These are phyloP conservation scores for Fraxinus pennsylvanica DNA, from an alignment of 257 asterid genomes.

Conservation along the genomic window DNA sequence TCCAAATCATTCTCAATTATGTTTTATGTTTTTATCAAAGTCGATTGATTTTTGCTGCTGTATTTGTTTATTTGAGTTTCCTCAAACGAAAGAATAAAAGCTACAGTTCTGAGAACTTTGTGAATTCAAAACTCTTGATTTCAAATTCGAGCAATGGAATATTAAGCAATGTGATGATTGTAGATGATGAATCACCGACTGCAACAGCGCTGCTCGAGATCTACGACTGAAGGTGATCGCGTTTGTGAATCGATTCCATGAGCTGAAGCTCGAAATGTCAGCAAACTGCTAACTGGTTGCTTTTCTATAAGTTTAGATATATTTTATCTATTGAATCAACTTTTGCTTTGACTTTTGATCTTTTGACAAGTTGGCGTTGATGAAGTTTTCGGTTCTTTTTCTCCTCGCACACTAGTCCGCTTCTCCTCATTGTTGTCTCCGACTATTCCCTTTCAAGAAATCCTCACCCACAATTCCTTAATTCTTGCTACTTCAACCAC, in stretches of 20 bases:
- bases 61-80: not conserved
- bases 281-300: constrained; percentile 5
- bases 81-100: constrained; percentile 29
- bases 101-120: constrained; percentile 34
- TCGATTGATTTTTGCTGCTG: constrained; percentile 15
- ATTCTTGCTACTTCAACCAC: too few relatives aligned
- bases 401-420: too few relatives aligned
- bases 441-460: too few relatives aligned
- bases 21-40: not conserved
- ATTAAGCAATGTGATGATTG: constrained; percentile 24
- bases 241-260: constrained; percentile 31
- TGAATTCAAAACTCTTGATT: constrained; percentile 29
- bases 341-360: not conserved
- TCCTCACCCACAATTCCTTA: too few relatives aligned
- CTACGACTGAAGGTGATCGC: constrained; percentile 36
- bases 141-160: constrained; percentile 34
- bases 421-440: too few relatives aligned
- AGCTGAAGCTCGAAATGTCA: constrained; percentile 44
- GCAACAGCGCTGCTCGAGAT: constrained; percentile 6
- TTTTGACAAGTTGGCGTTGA: not conserved
- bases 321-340: constrained; percentile 1
- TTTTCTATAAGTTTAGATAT: not conserved
- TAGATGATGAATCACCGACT: constrained; percentile 32
- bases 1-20: constrained; percentile 8
- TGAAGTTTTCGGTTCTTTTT: not conserved